These are phyloP conservation scores for Nitzschia sp. DNA, from an alignment of 108 stramenopile genomes.

Conservation along the genomic window DNA sequence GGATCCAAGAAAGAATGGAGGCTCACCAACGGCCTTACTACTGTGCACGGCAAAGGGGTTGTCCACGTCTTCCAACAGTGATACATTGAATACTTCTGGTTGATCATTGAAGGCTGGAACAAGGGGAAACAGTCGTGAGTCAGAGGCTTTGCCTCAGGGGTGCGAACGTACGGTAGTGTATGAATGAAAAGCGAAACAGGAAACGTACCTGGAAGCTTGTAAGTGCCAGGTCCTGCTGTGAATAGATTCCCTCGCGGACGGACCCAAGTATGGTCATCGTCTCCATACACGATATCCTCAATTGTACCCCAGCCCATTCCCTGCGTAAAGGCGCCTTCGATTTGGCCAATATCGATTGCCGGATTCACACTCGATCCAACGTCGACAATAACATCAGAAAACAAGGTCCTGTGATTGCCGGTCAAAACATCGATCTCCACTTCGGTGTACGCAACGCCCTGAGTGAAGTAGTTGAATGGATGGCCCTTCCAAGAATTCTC, in stretches of 20 bases:
- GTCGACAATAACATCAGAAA: conserved; percentile 86
- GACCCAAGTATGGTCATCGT: conserved; percentile 92
- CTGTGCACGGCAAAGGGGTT: conserved; percentile 94
- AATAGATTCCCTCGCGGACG: conserved; percentile 79
- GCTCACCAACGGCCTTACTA: conserved; percentile 96
- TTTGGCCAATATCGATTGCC: conserved; percentile 94
- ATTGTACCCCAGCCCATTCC: conserved; percentile 96
- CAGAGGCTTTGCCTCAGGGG: too few species aligned
- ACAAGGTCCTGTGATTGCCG: conserved; percentile 80
- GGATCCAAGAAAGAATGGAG: conserved; percentile 90
- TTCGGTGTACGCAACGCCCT: conserved; percentile 87
- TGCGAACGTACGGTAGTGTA: too few species aligned
- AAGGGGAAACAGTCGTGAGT: too few species aligned
- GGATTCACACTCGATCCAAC: conserved; percentile 95
- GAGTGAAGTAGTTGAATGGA: conserved; percentile 95
- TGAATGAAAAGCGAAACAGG: conserved; percentile 1
- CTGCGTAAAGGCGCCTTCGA: conserved; percentile 95
- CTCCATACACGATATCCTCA: conserved; percentile 85
- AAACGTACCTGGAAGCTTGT: conserved; percentile 83
- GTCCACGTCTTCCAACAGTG: conserved; percentile 76
- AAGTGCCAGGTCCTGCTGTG: conserved; percentile 93
- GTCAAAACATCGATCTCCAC: conserved; percentile 93
- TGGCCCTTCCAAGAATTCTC: conserved; percentile 89
- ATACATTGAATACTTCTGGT: conserved; percentile 88
- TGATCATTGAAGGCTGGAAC: conserved; percentile 89